Conservation (phyloP, 2,329 filamentous ascomycete genomes). For the Magnaporthiopsis rhizophila region DNA sequence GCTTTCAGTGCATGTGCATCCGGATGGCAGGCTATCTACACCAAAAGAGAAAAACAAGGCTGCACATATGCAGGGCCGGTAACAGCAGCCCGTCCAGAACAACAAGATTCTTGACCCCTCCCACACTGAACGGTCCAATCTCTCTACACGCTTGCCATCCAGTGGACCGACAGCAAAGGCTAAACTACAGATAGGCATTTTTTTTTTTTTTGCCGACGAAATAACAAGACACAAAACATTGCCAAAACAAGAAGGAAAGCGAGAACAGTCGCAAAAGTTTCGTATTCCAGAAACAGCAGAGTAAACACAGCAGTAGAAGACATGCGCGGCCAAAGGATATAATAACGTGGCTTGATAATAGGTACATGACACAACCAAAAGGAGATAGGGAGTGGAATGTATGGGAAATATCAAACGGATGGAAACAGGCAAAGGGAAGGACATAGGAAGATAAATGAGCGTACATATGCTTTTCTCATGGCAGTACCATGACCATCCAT, state of each 20-base stretch:
- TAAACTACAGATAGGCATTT: not conserved
- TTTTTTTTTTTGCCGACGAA: too few species aligned
- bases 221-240: not conserved
- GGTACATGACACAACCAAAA: not conserved
- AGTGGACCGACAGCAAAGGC: not conserved
- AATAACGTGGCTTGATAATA: not conserved
- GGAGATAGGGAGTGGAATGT: not conserved
- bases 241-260: not conserved
- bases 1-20: not conserved
- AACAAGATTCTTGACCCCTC: not conserved
- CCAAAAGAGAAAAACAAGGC: not conserved
- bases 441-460: not conserved
- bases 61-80: too few species aligned
- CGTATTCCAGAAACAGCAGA: not conserved
- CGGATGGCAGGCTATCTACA: not conserved
- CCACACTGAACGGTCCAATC: not conserved
- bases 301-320: too few species aligned
- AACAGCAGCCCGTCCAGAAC: not conserved
- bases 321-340: not conserved
- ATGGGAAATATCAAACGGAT: not conserved
- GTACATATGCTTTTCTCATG: not conserved
- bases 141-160: not conserved
- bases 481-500: not conserved
- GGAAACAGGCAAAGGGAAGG: not conserved
- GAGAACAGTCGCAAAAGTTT: not conserved